A percentile compares a stretch with the other conserved stretches of the same genome.
Conservation (phyloP, 441 rosid genomes). For the Adansonia gregorii region DNA sequence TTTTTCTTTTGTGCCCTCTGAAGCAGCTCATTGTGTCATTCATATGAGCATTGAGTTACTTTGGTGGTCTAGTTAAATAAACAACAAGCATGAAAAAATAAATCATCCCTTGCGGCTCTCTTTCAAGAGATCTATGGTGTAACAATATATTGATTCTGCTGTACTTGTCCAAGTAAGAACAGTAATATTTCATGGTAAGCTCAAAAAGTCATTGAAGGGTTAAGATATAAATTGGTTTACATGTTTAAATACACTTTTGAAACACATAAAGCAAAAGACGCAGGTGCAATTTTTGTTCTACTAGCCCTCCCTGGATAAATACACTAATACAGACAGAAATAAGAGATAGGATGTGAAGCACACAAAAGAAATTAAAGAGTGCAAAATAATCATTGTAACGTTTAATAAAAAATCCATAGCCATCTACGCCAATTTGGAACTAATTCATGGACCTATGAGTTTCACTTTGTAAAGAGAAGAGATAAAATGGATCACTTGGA, state of each 20-base stretch:
- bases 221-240: conserved; percentile 15
- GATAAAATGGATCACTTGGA: background rate
- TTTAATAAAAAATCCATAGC: background rate
- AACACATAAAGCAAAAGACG: background rate
- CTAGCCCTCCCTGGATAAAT: background rate
- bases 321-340: background rate
- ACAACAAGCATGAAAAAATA: background rate
- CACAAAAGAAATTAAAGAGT: background rate
- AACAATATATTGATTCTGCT: background rate
- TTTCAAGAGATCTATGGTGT: background rate
- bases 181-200: background rate
- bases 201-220: background rate
- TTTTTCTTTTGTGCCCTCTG: background rate
- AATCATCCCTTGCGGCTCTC: background rate
- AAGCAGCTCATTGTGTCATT: background rate
- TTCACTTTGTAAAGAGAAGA: background rate
- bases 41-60: background rate
- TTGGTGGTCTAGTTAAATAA: background rate
- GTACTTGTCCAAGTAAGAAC: background rate
- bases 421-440: background rate
- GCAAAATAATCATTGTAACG: background rate
- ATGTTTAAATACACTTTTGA: conserved; percentile 5
- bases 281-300: background rate
- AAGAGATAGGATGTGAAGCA: background rate
- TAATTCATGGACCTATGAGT: background rate